Percentiles rank a stretch among this genome's conserved stretches.
phyloP scores from a whole-genome alignment of 2,329 filamentous ascomycete genomes.

The Pochonia chlamydosporia region DNA sequence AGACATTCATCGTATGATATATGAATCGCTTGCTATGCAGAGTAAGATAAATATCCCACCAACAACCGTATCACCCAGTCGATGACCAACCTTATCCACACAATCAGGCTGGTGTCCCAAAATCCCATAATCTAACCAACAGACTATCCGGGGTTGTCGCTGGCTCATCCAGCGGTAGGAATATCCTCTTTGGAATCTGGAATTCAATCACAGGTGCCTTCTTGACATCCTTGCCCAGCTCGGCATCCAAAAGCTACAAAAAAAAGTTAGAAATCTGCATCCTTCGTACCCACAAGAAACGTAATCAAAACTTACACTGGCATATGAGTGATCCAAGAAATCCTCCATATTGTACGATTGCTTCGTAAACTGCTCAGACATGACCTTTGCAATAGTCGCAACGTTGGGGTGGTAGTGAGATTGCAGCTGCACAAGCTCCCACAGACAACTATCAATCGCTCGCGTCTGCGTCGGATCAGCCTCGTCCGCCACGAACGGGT shows the following conservation, averaged over 20 bases:
- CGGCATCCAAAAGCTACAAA: conserved; percentile 69
- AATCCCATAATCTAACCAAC: conserved; percentile 57
- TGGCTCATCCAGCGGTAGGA: conserved; percentile 47
- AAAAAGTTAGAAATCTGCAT: background rate
- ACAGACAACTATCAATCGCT: conserved; percentile 88
- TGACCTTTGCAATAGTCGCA: conserved; percentile 85
- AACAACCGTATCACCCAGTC: no score
- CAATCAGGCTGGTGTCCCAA: conserved; percentile 24
- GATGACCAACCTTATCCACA: background rate
- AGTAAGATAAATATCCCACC: background rate
- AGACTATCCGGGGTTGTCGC: conserved; percentile 47
- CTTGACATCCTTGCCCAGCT: conserved; percentile 76
- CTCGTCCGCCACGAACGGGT: conserved; percentile 74
- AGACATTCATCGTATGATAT: no score
- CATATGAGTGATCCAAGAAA: conserved; percentile 92
- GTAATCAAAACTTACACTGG: conserved; percentile 52
- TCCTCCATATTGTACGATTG: conserved; percentile 93
- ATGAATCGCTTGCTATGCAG: conserved; percentile 7
- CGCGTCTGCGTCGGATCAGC: conserved; percentile 76
- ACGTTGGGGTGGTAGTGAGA: conserved; percentile 97
- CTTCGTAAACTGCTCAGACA: conserved; percentile 97
- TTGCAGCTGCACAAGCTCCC: conserved; percentile 89
- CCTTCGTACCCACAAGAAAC: background rate
- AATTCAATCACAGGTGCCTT: conserved; percentile 87
- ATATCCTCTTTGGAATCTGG: conserved; percentile 84